These are phyloP conservation scores for Mortierella sp. DNA, from an alignment of 371 early-diverging fungal genomes.

Conservation along the genomic window DNA sequence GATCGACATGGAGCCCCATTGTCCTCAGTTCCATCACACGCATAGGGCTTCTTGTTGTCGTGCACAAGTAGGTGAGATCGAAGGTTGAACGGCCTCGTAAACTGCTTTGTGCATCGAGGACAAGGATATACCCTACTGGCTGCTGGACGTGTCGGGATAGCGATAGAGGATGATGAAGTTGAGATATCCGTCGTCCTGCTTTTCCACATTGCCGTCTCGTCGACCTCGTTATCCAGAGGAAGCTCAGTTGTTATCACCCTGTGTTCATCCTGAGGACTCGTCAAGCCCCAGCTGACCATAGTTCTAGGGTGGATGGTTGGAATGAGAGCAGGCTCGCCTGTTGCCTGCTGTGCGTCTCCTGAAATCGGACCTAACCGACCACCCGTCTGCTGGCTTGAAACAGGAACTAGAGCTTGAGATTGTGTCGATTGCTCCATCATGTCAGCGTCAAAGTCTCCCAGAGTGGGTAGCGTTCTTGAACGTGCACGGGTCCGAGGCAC, in stretches of 20 bases:
- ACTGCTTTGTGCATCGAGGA: constrained; percentile 8
- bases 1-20: background rate
- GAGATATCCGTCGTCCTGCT: background rate
- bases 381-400: background rate
- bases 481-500: background rate
- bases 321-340: background rate
- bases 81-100: constrained; percentile 25
- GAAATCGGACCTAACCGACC: too few species aligned
- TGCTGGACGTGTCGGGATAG: background rate
- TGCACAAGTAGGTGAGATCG: constrained; percentile 25
- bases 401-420: background rate
- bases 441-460: background rate
- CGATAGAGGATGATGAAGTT: background rate
- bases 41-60: constrained; percentile 14
- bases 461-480: background rate
- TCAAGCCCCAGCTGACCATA: background rate
- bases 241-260: background rate
- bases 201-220: background rate
- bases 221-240: background rate
- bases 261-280: background rate
- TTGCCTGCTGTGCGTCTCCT: background rate
- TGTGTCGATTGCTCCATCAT: background rate
- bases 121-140: constrained; percentile 5
- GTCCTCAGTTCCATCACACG: background rate
- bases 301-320: background rate